Percentiles rank a stretch among this genome's conserved stretches.
These are phyloP conservation scores for Ascochyta pisi DNA, from an alignment of 2,329 filamentous ascomycete species.

Conservation along the genomic window DNA sequence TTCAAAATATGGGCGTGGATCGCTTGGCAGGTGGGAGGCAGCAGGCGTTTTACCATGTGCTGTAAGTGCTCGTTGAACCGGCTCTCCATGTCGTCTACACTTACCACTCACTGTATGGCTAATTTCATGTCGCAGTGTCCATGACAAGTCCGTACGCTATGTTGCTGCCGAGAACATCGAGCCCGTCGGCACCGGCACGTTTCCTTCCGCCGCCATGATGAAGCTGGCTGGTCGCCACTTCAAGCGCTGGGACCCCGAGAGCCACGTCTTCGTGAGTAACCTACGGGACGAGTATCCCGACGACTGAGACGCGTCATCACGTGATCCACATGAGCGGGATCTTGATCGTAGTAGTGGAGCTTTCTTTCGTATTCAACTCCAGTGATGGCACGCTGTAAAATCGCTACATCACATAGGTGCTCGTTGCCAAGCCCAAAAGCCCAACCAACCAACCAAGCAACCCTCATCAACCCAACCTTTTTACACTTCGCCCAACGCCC, in stretches of 20 bases:
- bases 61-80: constrained; percentile 67
- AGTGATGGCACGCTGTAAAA: not conserved
- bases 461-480: not conserved
- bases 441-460: not conserved
- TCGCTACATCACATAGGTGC: not conserved
- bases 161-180: constrained; percentile 84
- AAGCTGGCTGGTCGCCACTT: constrained; percentile 83
- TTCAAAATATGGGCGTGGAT: constrained; percentile 68
- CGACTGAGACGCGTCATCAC: constrained; percentile 61
- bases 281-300: constrained; percentile 83
- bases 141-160: constrained; percentile 73
- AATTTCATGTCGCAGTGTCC: constrained; percentile 56
- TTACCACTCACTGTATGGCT: not conserved
- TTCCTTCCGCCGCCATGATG: constrained; percentile 67
- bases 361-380: not conserved
- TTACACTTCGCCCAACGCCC: constrained; percentile 21
- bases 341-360: no score
- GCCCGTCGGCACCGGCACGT: constrained; percentile 31
- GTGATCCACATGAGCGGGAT: no score
- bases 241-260: constrained; percentile 76
- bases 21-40: constrained; percentile 62
- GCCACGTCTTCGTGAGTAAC: constrained; percentile 81
- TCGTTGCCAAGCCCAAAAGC: not conserved
- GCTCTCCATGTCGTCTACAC: not conserved
- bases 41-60: constrained; percentile 83